Evolutionary conservation across 768 basidiomycete genomes (phyloP), one percentile per base, ranked within the genome.

Genomic region (Kwoniella mangroviensis): DNA sequence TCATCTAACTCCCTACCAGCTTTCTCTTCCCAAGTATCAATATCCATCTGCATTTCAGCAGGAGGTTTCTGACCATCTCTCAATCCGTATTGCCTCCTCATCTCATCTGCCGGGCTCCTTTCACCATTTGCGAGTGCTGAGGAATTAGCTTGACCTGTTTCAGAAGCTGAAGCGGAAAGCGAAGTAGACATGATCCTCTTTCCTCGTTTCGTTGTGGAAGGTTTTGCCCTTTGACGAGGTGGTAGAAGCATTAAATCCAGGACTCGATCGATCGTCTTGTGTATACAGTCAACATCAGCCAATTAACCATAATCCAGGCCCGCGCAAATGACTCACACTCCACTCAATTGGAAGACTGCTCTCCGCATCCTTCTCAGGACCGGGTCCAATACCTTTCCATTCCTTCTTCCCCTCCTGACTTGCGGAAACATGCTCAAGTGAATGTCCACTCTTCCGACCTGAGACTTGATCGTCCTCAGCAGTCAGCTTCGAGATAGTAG

Each of bases 221-320:
- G 64, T 76, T 82, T 80, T 59, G 68, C 42, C 1, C 61, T 75
- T 73, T 56, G 76, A 62, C 65, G 63, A 19, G 88, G 86, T 56
- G 84, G 84, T 88, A 90, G 90, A 19, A 95, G 82, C 53, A 88
- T 83, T 24, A 94, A 85, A 74, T 97, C 93, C 42, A 99, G 86
- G 28, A 98, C 86, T n/a, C 95, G 90, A 77, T 96, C 94, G n/a
- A 93, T 86, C 0, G 91, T 93, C 82, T 89, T 10, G 13, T 21
- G 12, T 7, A 17, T 19, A 53, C 15, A 5, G 10, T 11, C 19
- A 26, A 26, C 58, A 58, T 55, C 19, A 53, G 63, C 53, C 34
- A 34, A 7, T 1, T 7, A 34, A 7, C 34, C 34, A 34, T 34
- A 7, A 34, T 34, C 34, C 34, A 34, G 1, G 0, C 34, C 34